These are phyloP conservation scores for Aspergillus aculeatus DNA, from an alignment of 2,329 filamentous ascomycete species.

Conservation along the genomic window DNA sequence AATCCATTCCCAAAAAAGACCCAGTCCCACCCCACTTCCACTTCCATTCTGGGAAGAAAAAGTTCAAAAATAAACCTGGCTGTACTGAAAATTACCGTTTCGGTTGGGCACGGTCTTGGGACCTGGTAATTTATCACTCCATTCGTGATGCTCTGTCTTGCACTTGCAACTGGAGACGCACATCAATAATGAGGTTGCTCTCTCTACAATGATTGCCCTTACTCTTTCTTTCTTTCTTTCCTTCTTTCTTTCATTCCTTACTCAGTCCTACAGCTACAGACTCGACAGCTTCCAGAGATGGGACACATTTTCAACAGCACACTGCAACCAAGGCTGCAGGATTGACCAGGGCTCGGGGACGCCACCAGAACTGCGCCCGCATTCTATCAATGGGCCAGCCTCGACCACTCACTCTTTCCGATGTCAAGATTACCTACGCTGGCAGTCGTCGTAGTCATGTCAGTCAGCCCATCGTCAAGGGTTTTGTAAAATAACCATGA, in stretches of 20 bases:
- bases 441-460: background rate
- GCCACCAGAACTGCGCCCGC: slow-evolving; percentile 10
- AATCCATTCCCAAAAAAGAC: slow-evolving; percentile 9
- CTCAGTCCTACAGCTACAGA: background rate
- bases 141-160: background rate
- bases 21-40: background rate
- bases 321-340: slow-evolving; percentile 15
- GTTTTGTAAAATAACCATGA: background rate
- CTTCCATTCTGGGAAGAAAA: background rate
- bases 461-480: background rate
- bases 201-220: background rate
- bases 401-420: slow-evolving; percentile 2
- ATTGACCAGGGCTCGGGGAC: slow-evolving; percentile 15
- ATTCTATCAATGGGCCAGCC: background rate
- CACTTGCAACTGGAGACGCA: background rate
- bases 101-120: background rate
- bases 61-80: background rate
- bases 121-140: background rate
- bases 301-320: background rate
- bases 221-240: background rate
- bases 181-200: background rate
- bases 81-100: background rate
- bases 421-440: slow-evolving; percentile 3
- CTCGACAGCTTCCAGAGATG: background rate
- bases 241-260: background rate